Evolutionary conservation across 129 eudicot species (phyloP), one percentile per base, ranked within the genome.

Genomic region (Centrapalus pauciflorus): DNA sequence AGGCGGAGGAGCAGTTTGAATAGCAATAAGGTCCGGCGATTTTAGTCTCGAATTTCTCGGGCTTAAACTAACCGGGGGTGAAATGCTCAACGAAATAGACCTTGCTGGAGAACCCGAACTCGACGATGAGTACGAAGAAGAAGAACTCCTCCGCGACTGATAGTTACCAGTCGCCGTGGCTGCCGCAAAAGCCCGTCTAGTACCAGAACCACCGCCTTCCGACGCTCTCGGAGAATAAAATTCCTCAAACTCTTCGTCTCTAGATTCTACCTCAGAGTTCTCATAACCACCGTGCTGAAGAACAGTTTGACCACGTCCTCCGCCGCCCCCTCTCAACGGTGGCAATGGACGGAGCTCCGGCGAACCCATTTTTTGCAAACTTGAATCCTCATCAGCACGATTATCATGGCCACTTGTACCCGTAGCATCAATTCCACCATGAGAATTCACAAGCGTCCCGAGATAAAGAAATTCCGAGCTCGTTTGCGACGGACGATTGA

Each of bases 261-360:
- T 76, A 29, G 78, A 79, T 4, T 41, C 61, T 5, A 23, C 70
- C 0, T 67, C 78, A 0, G 79, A 76, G 25, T 66, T 82, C 25
- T 75, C 70, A 23, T 43, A 55, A 20, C 67, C 66, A 0, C 52
- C 56, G 16, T 64, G 63, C 1, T 20, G 70, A 2, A 49, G 25
- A 28, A 27, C n/a, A 12, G 83, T 77, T 11, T 81, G 76, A 25
- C 46, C 11, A 11, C 46, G 51, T 2, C 46, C 66, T 2, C 65
- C 77, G 7, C 71, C 52, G n/a, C 49, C 41, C 34, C 80, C 76
- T 11, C 16, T 74, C 7, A 90, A 62, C 55, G 88, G 95, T 52
- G 97, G 97, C 46, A 90, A 49, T 6, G 97, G 97, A 4, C 84
- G 90, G 71, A 90, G 95, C 86, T 86, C 97, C 73, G 97, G 97